phyloP scores from a whole-genome alignment of 345 rosid genomes.

The Adansonia digitata region DNA sequence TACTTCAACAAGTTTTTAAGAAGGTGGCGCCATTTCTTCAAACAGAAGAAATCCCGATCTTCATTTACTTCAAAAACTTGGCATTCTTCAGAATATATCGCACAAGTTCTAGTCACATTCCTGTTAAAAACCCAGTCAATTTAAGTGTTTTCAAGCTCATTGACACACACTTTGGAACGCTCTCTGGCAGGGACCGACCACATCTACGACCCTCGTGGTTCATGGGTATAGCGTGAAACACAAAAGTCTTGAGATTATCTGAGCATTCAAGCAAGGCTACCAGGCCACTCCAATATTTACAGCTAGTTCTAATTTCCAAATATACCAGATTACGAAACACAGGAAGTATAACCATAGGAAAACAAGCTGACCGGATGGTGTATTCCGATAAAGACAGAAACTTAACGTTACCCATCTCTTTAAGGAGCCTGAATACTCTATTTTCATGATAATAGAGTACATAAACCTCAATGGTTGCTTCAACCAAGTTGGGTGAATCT shows the following conservation, averaged over 20 bases:
- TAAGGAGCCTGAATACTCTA: neutral
- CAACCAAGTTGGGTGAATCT: neutral
- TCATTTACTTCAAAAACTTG: neutral
- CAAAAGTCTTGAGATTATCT: neutral
- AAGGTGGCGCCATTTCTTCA: neutral
- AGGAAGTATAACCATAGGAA: neutral
- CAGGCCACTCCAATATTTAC: neutral
- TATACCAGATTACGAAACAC: neutral
- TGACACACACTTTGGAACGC: neutral
- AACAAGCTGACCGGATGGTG: neutral
- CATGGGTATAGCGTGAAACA: neutral
- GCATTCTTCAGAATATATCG: neutral
- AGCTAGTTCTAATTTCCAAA: neutral
- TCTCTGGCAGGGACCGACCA: neutral
- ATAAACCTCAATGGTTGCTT: neutral
- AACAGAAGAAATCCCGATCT: neutral
- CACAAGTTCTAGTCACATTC: neutral
- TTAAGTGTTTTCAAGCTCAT: neutral
- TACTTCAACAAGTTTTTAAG: neutral
- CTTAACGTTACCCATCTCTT: neutral
- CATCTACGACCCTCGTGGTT: neutral
- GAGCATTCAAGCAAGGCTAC: neutral
- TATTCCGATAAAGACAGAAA: neutral
- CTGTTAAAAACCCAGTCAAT: neutral
- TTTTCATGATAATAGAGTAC: neutral